These are phyloP conservation scores for Kwoniella dejecticola DNA, from an alignment of 768 basidiomycete species.

Conservation along the genomic window DNA sequence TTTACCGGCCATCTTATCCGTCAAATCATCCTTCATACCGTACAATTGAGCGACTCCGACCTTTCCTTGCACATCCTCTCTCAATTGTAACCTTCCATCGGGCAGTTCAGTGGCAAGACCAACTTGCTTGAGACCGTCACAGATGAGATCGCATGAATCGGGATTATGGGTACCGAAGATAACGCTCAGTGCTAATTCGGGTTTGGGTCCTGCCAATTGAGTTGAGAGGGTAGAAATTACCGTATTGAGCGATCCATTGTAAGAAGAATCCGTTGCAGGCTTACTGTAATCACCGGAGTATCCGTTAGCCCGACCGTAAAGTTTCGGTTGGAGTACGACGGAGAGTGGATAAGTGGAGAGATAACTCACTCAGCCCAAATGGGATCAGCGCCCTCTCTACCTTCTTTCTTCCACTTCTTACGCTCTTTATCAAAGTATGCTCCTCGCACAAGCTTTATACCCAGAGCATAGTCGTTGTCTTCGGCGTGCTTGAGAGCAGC, in stretches of 20 bases:
- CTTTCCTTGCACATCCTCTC: constrained; percentile 65
- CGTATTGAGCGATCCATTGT: constrained; percentile 64
- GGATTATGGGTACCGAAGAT: constrained; percentile 88
- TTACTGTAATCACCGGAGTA: constrained; percentile 40
- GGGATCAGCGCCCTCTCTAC: constrained; percentile 47
- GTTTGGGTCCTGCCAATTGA: constrained; percentile 48
- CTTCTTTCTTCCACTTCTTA: constrained; percentile 50
- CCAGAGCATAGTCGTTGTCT: constrained; percentile 69
- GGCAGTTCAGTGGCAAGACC: constrained; percentile 60
- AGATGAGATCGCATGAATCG: constrained; percentile 65
- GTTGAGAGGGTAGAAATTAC: constrained; percentile 64
- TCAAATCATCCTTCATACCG: constrained; percentile 84
- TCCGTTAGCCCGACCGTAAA: not conserved
- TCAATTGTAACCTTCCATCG: constrained; percentile 58
- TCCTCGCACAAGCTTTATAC: constrained; percentile 89
- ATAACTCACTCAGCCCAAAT: constrained; percentile 52
- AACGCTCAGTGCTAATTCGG: constrained; percentile 62
- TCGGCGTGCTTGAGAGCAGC: constrained; percentile 69
- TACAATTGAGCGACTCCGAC: constrained; percentile 79
- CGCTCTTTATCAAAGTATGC: constrained; percentile 82
- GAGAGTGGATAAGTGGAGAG: no score
- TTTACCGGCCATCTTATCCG: constrained; percentile 66
- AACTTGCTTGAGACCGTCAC: constrained; percentile 63
- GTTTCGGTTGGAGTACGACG: not conserved
- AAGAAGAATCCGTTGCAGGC: constrained; percentile 67